phyloP scores from a whole-genome alignment of 495 filamentous ascomycete genomes.

The Tuber indicum region DNA sequence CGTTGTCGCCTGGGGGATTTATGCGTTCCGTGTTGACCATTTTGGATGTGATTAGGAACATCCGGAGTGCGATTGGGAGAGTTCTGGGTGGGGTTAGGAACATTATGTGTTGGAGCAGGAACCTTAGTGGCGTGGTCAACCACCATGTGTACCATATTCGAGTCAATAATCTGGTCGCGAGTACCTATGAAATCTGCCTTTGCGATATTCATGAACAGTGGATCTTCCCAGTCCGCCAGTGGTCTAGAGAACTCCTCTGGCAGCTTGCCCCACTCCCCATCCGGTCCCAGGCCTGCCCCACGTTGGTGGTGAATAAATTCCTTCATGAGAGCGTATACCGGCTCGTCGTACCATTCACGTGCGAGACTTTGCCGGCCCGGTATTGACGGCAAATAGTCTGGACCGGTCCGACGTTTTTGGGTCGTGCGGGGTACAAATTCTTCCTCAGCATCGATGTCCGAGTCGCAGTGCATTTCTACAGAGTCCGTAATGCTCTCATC shows the following conservation, averaged over 20 bases:
- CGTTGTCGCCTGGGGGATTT: not conserved
- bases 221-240: not conserved
- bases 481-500: not conserved
- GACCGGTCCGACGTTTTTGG: no score
- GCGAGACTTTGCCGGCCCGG: no score
- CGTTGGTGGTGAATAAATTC: not conserved
- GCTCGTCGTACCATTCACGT: not conserved
- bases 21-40: no score
- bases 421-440: not conserved
- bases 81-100: no score
- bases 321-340: not conserved
- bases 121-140: no score
- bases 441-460: not conserved
- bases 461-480: not conserved
- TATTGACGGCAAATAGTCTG: no score
- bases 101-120: no score
- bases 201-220: not conserved
- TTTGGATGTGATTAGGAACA: no score
- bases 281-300: not conserved
- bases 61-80: no score
- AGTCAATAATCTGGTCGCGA: not conserved
- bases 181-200: not conserved
- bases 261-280: not conserved
- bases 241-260: not conserved
- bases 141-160: not conserved